Evolutionary conservation across 345 rosid genomes (phyloP), one percentile per base, ranked within the genome.

Genomic region (Jatropha curcas): DNA sequence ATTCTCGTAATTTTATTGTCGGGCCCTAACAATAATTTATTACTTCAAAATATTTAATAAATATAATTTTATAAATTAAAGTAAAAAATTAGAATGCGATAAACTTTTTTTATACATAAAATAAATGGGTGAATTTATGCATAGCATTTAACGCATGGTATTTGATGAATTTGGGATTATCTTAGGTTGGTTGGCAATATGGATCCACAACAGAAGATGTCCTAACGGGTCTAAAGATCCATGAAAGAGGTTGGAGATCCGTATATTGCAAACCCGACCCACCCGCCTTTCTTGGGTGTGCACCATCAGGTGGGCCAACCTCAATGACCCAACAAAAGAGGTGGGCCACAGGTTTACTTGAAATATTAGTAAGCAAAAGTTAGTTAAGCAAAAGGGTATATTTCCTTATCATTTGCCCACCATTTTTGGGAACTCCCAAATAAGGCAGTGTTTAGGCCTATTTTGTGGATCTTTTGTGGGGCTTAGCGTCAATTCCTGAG

Each of bases 301-400:
- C 83, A 13, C 92, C 92, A 0, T 16, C 79, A 0, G 71, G 79
- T 14, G 85, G 87, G 4, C 86, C 91, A 0, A 77, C 62, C 4
- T 62, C 79, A 0, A 60, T 91, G 89, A 51, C 64, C 56, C 97
- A 91, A 31, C 80, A 79, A 30, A 86, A 86, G 68, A 82, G 94
- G 63, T 94, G 96, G 96, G 71, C 82, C 17, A 84, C 90, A 0
- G 97, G 96, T 6, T 4, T 85, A 16, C 86, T 86, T 7, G 94
- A 91, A 77, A 43, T 85, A 37, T 65, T 87, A 56, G 60, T 88
- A 52, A 76, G 77, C 76, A 74, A 64, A 45, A 73, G 37, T 9
- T 84, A 35, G n/a, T n/a, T n/a, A n/a, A n/a, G n/a, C n/a, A n/a
- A n/a, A n/a, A n/a, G n/a, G n/a, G n/a, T n/a, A n/a, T n/a, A n/a